These are phyloP conservation scores for Cordyceps cateniannulata DNA, from an alignment of 2,329 filamentous ascomycete species.

Conservation along the genomic window DNA sequence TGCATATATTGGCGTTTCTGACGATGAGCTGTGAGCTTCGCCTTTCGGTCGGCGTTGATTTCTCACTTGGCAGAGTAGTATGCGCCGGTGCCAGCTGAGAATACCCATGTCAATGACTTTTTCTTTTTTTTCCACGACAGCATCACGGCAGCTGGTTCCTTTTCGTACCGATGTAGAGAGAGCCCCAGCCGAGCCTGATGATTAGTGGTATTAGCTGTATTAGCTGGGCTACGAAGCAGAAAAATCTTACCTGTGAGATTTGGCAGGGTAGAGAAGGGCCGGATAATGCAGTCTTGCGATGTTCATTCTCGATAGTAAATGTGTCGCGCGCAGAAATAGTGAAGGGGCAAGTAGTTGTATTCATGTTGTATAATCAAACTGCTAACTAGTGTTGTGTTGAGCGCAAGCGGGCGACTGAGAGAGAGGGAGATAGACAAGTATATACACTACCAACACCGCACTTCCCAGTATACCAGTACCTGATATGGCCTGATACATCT, in stretches of 20 bases:
- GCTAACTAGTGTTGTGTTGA: no score
- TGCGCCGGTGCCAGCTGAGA: conserved; percentile 73
- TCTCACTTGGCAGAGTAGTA: conserved; percentile 94
- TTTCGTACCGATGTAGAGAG: conserved; percentile 70
- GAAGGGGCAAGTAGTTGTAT: no score
- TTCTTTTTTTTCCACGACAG: not conserved
- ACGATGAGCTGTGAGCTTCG: conserved; percentile 60
- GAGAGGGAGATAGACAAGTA: no score
- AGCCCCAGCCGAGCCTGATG: conserved; percentile 88
- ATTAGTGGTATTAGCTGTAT: conserved; percentile 16
- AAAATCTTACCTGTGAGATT: conserved; percentile 50
- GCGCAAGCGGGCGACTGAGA: no score
- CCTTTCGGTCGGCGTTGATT: conserved; percentile 83
- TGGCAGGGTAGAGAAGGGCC: not conserved
- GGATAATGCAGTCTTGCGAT: conserved; percentile 36
- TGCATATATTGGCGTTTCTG: conserved; percentile 57
- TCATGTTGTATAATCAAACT: no score
- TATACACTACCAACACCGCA: no score
- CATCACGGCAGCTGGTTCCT: not conserved
- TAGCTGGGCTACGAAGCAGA: conserved; percentile 57
- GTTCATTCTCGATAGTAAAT: conserved; percentile 38
- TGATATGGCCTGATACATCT: no score
- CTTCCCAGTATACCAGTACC: no score
- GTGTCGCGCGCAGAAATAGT: not conserved
- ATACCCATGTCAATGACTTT: conserved; percentile 16